These are phyloP conservation scores for Pleurotus tuoliensis DNA, from an alignment of 768 basidiomycete species.

Conservation along the genomic window DNA sequence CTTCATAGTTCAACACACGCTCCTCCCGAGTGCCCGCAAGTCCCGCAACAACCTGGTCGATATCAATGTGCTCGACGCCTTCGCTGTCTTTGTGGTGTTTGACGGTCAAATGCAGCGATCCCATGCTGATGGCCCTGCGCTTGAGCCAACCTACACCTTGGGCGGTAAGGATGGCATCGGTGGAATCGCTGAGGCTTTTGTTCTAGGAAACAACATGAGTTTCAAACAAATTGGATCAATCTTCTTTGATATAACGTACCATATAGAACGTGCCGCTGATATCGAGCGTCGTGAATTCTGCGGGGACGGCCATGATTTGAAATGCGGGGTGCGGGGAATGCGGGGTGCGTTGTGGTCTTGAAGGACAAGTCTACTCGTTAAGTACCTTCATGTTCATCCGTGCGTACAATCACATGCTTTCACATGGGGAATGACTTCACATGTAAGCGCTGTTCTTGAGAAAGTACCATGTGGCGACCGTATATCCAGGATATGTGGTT, in stretches of 20 bases:
- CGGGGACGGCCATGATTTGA: constrained; percentile 60
- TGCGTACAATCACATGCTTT: not conserved
- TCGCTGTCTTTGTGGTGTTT: constrained; percentile 63
- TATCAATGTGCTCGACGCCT: constrained; percentile 61
- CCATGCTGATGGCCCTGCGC: constrained; percentile 55
- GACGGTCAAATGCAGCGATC: constrained; percentile 54
- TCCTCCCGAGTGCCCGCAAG: constrained; percentile 54
- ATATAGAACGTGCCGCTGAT: constrained; percentile 60
- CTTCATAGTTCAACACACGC: constrained; percentile 53
- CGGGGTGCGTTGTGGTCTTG: not conserved
- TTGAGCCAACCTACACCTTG: constrained; percentile 76
- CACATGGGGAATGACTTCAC: not conserved
- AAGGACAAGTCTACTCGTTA: not conserved
- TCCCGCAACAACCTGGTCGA: constrained; percentile 62
- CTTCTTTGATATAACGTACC: constrained; percentile 34
- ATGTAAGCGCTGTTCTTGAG: not conserved
- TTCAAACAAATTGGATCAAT: not conserved
- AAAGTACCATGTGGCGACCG: constrained; percentile 2
- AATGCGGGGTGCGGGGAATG: not conserved
- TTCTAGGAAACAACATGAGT: constrained; percentile 40
- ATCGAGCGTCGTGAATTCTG: constrained; percentile 53
- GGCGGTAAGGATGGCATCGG: constrained; percentile 59
- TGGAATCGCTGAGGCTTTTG: constrained; percentile 58
- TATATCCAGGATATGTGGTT: not conserved
- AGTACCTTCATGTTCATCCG: not conserved